Conservation (phyloP, 148 eudicot species). For the Rhododendron ferrugineum region DNA sequence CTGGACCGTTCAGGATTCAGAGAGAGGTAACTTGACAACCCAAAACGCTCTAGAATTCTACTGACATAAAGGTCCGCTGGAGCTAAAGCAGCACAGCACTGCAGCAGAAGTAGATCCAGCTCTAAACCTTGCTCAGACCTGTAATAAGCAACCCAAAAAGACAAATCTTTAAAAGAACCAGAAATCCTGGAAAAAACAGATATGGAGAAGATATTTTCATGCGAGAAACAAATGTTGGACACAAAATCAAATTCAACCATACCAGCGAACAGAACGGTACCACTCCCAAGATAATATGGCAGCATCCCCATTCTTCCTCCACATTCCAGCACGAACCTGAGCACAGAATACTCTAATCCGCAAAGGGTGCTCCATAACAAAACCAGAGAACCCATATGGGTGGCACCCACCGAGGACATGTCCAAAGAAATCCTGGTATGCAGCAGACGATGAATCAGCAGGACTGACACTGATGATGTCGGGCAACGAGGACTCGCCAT, state of each 20-base stretch:
- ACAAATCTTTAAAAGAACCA: conserved; percentile 1
- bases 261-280: conserved; percentile 95
- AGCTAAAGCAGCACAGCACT: conserved; percentile 97
- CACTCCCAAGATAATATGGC: conserved; percentile 62
- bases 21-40: conserved; percentile 55
- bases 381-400: conserved; percentile 82
- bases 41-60: conserved; percentile 77
- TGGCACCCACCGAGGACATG: conserved; percentile 72
- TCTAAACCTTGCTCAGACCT: conserved; percentile 87
- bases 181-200: not conserved
- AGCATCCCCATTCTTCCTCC: conserved; percentile 94
- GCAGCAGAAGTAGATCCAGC: conserved; percentile 80
- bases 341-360: conserved; percentile 91
- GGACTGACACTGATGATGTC: conserved; percentile 18
- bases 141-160: conserved; percentile 20
- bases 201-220: not conserved
- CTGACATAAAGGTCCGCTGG: conserved; percentile 78
- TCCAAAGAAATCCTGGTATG: conserved; percentile 46
- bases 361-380: conserved; percentile 91
- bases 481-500: conserved; percentile 37
- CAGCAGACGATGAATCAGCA: conserved; percentile 27
- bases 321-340: conserved; percentile 96
- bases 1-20: conserved; percentile 63
- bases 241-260: conserved; percentile 11
- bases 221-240: not conserved